These are phyloP conservation scores for Schoenoplectus tabernaemontani DNA, from an alignment of 202 grass and related monocot genomes.

Conservation along the genomic window DNA sequence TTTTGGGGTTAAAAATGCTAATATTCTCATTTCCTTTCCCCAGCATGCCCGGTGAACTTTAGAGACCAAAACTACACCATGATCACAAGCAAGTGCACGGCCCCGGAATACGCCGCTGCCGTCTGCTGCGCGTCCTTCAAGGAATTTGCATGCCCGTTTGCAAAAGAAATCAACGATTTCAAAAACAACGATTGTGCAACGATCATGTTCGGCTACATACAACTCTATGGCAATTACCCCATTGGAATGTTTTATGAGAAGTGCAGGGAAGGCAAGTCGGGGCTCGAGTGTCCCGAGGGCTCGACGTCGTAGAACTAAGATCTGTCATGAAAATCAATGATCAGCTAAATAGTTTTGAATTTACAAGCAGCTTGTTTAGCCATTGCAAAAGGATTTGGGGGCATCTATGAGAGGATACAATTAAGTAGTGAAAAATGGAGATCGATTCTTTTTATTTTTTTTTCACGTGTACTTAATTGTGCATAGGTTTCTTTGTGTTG, in stretches of 20 bases:
- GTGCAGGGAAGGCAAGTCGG: constrained; percentile 55
- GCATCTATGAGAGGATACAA: background rate
- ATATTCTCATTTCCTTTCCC: background rate
- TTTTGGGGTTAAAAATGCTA: background rate
- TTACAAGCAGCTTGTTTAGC: background rate
- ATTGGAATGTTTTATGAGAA: constrained; percentile 51
- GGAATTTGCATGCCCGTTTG: constrained; percentile 72
- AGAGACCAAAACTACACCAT: constrained; percentile 75
- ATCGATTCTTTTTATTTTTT: background rate
- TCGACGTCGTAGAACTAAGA: background rate
- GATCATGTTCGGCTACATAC: constrained; percentile 72
- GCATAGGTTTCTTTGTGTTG: background rate
- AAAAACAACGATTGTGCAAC: constrained; percentile 46
- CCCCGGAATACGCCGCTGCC: constrained; percentile 34
- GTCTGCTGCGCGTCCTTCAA: constrained; percentile 56
- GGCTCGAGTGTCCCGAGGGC: constrained; percentile 45
- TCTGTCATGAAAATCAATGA: background rate
- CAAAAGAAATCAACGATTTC: constrained; percentile 38
- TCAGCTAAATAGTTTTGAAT: constrained; percentile 5
- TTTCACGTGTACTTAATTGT: background rate
- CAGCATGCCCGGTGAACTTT: constrained; percentile 63
- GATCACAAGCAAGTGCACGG: constrained; percentile 69
- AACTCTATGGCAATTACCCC: constrained; percentile 56
- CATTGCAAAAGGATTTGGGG: background rate
- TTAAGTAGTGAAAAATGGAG: background rate